A percentile compares a stretch with the other conserved stretches of the same genome.
Conservation (phyloP, 1,139 yeast species). For the Debaryomyces sp. region DNA sequence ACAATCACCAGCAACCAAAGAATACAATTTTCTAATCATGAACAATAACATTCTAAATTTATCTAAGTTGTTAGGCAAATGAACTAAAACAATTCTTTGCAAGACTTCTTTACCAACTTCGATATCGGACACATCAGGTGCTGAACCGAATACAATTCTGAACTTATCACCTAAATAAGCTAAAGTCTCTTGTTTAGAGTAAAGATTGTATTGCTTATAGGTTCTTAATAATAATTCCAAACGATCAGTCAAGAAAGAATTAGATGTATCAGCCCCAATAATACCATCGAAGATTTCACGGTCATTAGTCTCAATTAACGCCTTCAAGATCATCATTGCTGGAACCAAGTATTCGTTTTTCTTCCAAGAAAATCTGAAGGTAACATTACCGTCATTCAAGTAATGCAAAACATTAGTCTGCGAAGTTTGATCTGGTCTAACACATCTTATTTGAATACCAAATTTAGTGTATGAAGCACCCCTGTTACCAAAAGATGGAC, state of each 20-base stretch:
- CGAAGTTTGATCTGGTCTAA: constrained; percentile 95
- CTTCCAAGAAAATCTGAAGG: constrained; percentile 96
- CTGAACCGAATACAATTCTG: constrained; percentile 87
- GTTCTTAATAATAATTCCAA: constrained; percentile 88
- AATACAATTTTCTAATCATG: constrained; percentile 93
- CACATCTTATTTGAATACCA: constrained; percentile 94
- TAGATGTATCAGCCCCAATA: constrained; percentile 82
- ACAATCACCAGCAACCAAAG: constrained; percentile 96
- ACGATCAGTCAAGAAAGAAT: constrained; percentile 97
- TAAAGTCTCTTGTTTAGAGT: constrained; percentile 83
- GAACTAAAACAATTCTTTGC: constrained; percentile 85
- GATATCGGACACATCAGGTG: constrained; percentile 84
- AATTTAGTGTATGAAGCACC: constrained; percentile 87
- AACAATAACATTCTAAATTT: constrained; percentile 85
- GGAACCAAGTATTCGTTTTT: constrained; percentile 95
- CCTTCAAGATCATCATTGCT: constrained; percentile 88
- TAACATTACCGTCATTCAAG: constrained; percentile 92
- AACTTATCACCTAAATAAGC: constrained; percentile 96
- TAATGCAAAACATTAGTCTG: constrained; percentile 97
- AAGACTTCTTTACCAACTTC: constrained; percentile 90
- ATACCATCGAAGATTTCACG: constrained; percentile 95
- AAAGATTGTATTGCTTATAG: constrained; percentile 76
- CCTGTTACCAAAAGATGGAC: constrained; percentile 93
- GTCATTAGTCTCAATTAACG: constrained; percentile 87
- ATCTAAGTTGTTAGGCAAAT: constrained; percentile 69